phyloP scores from a whole-genome alignment of 176 grass and related monocot genomes.

The Rhynchospora pubera region DNA sequence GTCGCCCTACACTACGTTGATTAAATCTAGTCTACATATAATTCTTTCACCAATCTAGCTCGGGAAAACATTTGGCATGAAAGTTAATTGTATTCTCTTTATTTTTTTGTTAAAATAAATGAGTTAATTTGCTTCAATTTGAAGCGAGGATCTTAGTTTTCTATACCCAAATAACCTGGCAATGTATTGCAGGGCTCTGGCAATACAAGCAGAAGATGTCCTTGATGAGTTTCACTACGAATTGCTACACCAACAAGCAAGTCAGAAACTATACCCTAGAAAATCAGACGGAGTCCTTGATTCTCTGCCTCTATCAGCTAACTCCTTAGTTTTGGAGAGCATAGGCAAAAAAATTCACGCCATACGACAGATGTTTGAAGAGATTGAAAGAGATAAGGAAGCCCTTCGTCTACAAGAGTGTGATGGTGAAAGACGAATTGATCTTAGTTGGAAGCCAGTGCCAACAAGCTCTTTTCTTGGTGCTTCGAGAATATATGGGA shows the following conservation, averaged over 20 bases:
- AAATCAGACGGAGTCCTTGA: not conserved
- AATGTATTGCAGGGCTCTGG: not conserved
- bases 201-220: constrained; percentile 1
- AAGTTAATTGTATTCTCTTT: too few relatives aligned
- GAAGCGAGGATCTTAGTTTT: not conserved
- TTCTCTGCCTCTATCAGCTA: not conserved
- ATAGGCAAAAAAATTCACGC: not conserved
- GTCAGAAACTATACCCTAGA: not conserved
- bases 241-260: not conserved
- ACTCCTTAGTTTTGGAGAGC: not conserved
- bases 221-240: constrained; percentile 12
- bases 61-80: too few relatives aligned
- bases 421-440: not conserved
- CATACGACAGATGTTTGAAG: not conserved
- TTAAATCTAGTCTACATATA: too few relatives aligned
- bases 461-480: constrained; percentile 9
- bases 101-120: not conserved
- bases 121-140: not conserved
- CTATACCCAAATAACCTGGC: not conserved
- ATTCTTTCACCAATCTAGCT: too few relatives aligned
- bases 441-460: constrained; percentile 8
- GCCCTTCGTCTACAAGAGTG: not conserved
- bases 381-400: constrained; percentile 11
- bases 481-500: not conserved
- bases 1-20: too few relatives aligned